phyloP scores from a whole-genome alignment of 257 asterid genomes.

The Cynanchum wilfordii region DNA sequence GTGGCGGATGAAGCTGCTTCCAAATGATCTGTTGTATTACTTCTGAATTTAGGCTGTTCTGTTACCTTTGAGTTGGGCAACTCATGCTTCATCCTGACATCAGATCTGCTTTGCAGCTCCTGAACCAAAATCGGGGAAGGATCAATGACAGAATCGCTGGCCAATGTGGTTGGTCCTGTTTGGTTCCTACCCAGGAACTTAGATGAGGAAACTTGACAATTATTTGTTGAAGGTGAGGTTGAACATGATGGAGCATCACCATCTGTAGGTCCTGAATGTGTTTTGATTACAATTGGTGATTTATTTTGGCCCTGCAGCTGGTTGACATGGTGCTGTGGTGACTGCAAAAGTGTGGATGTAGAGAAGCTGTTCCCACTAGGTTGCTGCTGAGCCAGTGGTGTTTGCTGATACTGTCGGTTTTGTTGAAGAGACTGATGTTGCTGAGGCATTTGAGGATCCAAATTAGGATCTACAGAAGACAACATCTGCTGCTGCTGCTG shows the following conservation, averaged over 20 bases:
- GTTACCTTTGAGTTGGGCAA: constrained; percentile 42
- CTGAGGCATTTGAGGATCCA: constrained; percentile 51
- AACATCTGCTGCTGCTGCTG: constrained; percentile 49
- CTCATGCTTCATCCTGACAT: constrained; percentile 49
- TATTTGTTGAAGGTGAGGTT: constrained; percentile 68
- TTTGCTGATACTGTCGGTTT: constrained; percentile 45
- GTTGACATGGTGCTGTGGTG: constrained; percentile 54
- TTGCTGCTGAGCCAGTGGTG: constrained; percentile 38
- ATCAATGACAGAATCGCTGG: constrained; percentile 42
- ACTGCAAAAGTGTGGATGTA: constrained; percentile 44
- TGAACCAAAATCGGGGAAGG: constrained; percentile 50
- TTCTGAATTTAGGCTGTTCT: constrained; percentile 55
- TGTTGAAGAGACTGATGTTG: constrained; percentile 52
- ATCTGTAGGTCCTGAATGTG: constrained; percentile 54
- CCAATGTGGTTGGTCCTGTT: constrained; percentile 34
- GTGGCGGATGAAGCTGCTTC: constrained; percentile 85
- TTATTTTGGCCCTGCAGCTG: constrained; percentile 66
- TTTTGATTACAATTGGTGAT: constrained; percentile 29
- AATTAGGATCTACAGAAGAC: constrained; percentile 36
- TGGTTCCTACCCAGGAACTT: constrained; percentile 56
- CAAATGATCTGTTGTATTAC: constrained; percentile 45
- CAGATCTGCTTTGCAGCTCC: constrained; percentile 48
- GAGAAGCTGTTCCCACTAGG: constrained; percentile 46
- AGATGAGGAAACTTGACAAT: constrained; percentile 42
- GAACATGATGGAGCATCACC: constrained; percentile 72